A percentile compares a stretch with the other conserved stretches of the same genome.
These are phyloP conservation scores for Pleurotus sapidus DNA, from an alignment of 768 basidiomycete genomes.

Conservation along the genomic window DNA sequence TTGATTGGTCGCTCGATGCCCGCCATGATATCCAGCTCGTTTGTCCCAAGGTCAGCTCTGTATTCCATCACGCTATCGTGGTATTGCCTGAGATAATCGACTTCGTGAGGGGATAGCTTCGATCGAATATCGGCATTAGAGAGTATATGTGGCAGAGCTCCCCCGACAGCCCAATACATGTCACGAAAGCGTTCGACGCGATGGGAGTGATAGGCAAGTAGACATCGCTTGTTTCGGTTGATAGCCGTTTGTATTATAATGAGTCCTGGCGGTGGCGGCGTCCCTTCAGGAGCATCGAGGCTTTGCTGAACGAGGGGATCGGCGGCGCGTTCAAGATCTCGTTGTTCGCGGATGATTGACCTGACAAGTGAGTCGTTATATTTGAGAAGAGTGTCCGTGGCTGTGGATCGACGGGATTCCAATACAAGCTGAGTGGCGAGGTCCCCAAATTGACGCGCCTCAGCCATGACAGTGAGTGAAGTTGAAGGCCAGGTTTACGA, in stretches of 20 bases:
- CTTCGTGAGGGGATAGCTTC: constrained; percentile 75
- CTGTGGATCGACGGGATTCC: constrained; percentile 83
- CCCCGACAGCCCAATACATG: constrained; percentile 88
- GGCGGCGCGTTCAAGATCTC: constrained; percentile 71
- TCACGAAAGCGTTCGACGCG: constrained; percentile 80
- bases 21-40: constrained; percentile 85
- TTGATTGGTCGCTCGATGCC: constrained; percentile 82
- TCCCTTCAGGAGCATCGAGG: constrained; percentile 27
- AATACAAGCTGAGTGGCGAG: constrained; percentile 84
- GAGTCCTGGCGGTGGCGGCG: constrained; percentile 55
- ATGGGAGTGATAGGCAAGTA: constrained; percentile 90
- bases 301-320: constrained; percentile 28
- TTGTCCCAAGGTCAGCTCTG: constrained; percentile 71
- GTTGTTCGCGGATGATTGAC: constrained; percentile 85
- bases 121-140: constrained; percentile 60
- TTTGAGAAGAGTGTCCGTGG: constrained; percentile 81
- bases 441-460: constrained; percentile 74
- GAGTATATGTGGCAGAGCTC: constrained; percentile 82
- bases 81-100: constrained; percentile 84
- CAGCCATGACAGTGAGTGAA: constrained; percentile 34
- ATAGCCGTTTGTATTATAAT: constrained; percentile 89
- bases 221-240: constrained; percentile 91
- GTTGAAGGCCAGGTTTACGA: neutral
- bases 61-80: constrained; percentile 80
- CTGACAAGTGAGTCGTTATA: constrained; percentile 91